Evolutionary conservation across 805 yeast genomes (phyloP).

Genomic region (Priceomyces carsonii): DNA sequence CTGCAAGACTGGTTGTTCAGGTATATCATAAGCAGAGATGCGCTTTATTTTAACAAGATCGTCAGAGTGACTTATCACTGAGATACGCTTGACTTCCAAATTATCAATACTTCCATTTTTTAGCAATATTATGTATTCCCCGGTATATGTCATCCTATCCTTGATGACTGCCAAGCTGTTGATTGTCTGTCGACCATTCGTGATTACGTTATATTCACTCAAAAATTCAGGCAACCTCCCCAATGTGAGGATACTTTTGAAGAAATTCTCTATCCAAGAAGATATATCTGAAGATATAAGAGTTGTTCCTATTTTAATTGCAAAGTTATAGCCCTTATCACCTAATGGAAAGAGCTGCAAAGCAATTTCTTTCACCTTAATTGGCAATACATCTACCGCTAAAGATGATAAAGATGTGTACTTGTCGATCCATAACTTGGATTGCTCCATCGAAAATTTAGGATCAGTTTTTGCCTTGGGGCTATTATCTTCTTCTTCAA

Average conservation of each 20-base stretch:
- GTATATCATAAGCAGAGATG: background rate
- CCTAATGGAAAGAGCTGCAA: constrained; percentile 6
- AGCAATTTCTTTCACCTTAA: constrained; percentile 2
- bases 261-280: constrained; percentile 16
- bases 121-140: constrained; percentile 25
- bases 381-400: constrained; percentile 17
- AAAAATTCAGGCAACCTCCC: constrained; percentile 1
- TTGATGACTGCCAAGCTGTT: constrained; percentile 16
- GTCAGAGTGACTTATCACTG: no score
- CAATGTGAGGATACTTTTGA: constrained; percentile 6
- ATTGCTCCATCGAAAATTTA: constrained; percentile 4
- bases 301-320: constrained; percentile 7
- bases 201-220: constrained; percentile 8
- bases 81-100: constrained; percentile 15
- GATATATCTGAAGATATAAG: constrained; percentile 14
- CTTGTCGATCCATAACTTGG: constrained; percentile 13
- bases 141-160: constrained; percentile 29
- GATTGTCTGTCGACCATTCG: constrained; percentile 6
- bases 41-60: no score
- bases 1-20: constrained; percentile 6
- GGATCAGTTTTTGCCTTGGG: constrained; percentile 3
- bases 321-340: constrained; percentile 7
- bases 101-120: constrained; percentile 10
- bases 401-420: constrained; percentile 12
- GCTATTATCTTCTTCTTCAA: constrained; percentile 3